Base-by-base conservation (phyloP, 306 rosid genomes). In the Fragaria iinumae region DNA sequence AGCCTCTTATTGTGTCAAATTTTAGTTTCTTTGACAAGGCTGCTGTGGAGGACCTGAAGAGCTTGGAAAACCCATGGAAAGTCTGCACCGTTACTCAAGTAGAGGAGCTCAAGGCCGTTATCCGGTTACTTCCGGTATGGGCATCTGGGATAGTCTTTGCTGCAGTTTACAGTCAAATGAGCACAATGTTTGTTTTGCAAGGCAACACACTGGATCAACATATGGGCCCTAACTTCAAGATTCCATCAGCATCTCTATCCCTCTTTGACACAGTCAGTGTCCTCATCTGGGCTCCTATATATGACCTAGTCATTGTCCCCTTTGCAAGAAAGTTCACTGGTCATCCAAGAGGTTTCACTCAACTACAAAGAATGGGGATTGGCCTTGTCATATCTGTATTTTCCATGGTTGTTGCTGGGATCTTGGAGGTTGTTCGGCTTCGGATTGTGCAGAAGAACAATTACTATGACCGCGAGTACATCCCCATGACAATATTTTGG, bases 61-160 rank as follows among this genome's bases (percentile, higher is more conserved):
- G 36, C 11, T 16, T 8, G 14, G 71, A 81, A 50, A 87, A 73
- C 48, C 87, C 96, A 6, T 93, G 98, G 97, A 90, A 80, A 49
- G 87, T 91, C 38, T 91, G 93, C 84, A 88, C 97, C 7, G 89
- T 93, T n/a, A 93, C 93, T 59, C 91, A 93, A 87, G 96, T 93
- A 0, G 90, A 93, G 77, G 98, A 93, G 80, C 88, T 93, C 49
- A 93, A 93, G 73, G 79, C 91, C n/a, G 47, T 93, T 21, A 74
- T 91, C 60, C 68, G 78, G 23, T 50, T 91, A 75, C 90, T 91
- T 68, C 97, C 98, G 17, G 77, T 93, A n/a, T 91, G 97, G 98
- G 97, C 97, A 47, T 21, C 91, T 14, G 80, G 93, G 39, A 93
- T 93, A 1, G 89, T 89, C 50, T 87, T 90, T 80, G 60, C 98